Evolutionary conservation across 2,329 filamentous ascomycete genomes (phyloP).

Genomic region (Tolypocladium album): DNA sequence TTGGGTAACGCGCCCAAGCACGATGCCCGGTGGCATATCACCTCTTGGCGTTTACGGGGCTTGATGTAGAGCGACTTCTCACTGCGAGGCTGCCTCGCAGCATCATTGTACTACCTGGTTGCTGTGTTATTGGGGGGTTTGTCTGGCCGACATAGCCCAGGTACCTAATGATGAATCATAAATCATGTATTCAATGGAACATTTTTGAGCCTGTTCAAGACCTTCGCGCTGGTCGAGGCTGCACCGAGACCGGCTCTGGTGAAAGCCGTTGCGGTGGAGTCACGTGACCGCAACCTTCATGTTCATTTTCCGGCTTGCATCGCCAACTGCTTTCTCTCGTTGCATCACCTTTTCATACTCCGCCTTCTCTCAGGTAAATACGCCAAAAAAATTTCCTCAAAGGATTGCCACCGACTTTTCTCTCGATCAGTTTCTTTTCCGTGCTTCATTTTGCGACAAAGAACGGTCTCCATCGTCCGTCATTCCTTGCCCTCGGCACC

Average conservation of each 20-base stretch:
- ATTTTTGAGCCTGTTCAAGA: background rate
- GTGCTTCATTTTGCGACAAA: background rate
- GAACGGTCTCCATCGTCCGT: background rate
- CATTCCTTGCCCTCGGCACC: background rate
- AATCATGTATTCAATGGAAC: background rate
- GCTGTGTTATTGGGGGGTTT: background rate
- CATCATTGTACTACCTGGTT: background rate
- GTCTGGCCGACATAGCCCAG: constrained; percentile 9
- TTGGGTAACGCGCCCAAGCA: background rate
- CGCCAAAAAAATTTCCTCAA: background rate
- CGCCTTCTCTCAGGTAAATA: background rate
- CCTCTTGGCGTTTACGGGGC: background rate
- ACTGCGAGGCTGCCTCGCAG: background rate
- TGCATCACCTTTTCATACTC: background rate
- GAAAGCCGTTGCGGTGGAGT: background rate
- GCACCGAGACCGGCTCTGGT: background rate
- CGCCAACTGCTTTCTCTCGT: background rate
- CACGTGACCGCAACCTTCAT: background rate
- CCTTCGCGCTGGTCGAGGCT: background rate
- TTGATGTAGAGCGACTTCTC: background rate
- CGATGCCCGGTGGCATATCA: background rate
- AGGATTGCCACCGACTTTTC: background rate
- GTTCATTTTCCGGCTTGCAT: background rate
- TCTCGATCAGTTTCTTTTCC: background rate
- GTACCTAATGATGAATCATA: constrained; percentile 19